phyloP scores from a whole-genome alignment of 179 eudicot species.

The Carnegiea gigantea region DNA sequence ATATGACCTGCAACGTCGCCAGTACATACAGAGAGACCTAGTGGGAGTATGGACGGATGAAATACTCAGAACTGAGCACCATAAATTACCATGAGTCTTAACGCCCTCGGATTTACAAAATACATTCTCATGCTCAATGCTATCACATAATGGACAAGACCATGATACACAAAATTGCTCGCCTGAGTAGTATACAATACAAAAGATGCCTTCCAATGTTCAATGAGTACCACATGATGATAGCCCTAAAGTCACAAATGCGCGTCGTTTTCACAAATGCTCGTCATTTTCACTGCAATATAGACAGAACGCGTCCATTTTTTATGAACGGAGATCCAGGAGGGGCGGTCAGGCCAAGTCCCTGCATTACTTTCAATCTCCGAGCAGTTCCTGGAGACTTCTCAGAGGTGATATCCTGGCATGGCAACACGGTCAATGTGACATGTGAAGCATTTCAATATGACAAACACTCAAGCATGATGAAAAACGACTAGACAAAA shows the following conservation, averaged over 20 bases:
- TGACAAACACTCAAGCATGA: background rate
- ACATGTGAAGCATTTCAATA: background rate
- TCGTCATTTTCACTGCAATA: constrained; percentile 14
- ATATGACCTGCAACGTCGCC: too few species aligned
- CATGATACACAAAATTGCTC: background rate
- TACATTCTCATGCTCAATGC: background rate
- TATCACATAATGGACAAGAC: background rate
- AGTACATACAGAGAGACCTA: too few species aligned
- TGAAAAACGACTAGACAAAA: background rate
- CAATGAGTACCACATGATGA: background rate
- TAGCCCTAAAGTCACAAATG: background rate
- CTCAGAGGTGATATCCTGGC: constrained; percentile 25
- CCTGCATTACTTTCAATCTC: constrained; percentile 62
- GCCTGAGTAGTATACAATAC: constrained; percentile 11
- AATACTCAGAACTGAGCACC: background rate
- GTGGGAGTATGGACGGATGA: too few species aligned
- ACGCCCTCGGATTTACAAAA: background rate
- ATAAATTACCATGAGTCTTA: background rate
- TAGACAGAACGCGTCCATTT: constrained; percentile 28
- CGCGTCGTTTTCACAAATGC: background rate
- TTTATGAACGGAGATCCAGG: constrained; percentile 51
- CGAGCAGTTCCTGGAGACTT: constrained; percentile 34
- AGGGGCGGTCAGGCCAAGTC: constrained; percentile 58
- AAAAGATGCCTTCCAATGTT: background rate
- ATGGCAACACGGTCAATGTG: constrained; percentile 3